Evolutionary conservation across 257 asterid species (phyloP).

Genomic region (Catharanthus roseus): DNA sequence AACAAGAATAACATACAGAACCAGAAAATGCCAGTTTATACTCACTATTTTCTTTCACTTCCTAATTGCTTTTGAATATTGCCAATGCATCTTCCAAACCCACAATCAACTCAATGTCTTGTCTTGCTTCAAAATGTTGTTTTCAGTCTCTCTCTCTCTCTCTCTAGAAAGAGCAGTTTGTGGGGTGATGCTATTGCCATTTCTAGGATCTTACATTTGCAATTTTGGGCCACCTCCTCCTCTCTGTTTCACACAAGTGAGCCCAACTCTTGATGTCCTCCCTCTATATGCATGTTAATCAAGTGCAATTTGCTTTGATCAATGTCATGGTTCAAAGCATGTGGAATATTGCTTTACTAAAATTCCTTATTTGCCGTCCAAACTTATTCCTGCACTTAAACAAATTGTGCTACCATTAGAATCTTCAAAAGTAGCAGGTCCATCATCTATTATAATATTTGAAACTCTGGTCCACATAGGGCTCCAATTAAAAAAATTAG

Average conservation of each 20-base stretch:
- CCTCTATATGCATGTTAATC: conserved; percentile 1
- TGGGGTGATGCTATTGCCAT: conserved; percentile 11
- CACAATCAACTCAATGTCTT: conserved; percentile 19
- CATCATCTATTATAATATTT: too few relatives aligned
- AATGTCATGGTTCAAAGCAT: conserved; percentile 2
- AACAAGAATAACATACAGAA: background rate
- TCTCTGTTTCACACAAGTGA: conserved; percentile 3
- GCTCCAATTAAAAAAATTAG: background rate
- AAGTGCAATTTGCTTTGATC: background rate
- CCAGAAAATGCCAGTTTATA: conserved; percentile 6
- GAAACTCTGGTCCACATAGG: background rate
- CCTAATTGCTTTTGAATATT: background rate
- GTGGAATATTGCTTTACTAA: background rate
- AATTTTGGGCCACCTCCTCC: conserved; percentile 2
- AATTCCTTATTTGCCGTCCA: background rate
- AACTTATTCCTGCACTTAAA: background rate
- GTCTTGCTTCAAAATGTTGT: conserved; percentile 24
- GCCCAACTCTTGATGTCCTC: conserved; percentile 9
- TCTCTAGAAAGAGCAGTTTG: conserved; percentile 15
- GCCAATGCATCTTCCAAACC: conserved; percentile 17
- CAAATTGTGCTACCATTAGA: conserved; percentile 1
- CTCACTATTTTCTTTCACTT: conserved; percentile 7
- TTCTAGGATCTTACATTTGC: conserved; percentile 8
- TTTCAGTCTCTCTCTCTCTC: conserved; percentile 22
- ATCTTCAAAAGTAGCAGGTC: background rate